A percentile compares a stretch with the other conserved stretches of the same genome.
These are phyloP conservation scores for Colletotrichum chrysophilum DNA, from an alignment of 2,329 filamentous ascomycete genomes.

Conservation along the genomic window DNA sequence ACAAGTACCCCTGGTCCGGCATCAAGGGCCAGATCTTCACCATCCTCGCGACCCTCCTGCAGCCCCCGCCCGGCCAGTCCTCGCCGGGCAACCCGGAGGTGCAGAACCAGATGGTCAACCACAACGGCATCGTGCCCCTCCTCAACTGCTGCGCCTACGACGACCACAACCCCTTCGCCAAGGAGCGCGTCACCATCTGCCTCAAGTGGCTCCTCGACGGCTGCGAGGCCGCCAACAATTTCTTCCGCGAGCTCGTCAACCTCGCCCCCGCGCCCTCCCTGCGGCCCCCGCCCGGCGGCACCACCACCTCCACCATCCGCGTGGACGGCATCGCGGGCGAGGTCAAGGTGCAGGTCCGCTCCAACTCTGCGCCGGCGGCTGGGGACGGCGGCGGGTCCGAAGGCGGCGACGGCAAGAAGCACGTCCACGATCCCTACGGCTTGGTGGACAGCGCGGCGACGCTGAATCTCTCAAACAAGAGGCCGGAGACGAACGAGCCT, in stretches of 20 bases:
- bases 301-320: constrained; percentile 48
- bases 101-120: constrained; percentile 84
- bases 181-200: constrained; percentile 87
- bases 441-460: constrained; percentile 49
- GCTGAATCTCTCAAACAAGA: constrained; percentile 36
- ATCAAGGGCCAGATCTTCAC: constrained; percentile 93
- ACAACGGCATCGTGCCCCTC: constrained; percentile 86
- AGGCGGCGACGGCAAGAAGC: constrained; percentile 12
- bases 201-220: constrained; percentile 84
- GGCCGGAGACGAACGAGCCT: constrained; percentile 28
- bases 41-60: constrained; percentile 86
- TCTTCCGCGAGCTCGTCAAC: constrained; percentile 68
- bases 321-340: constrained; percentile 63
- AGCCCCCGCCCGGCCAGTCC: constrained; percentile 71
- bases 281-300: constrained; percentile 36
- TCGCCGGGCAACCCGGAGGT: constrained; percentile 74
- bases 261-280: constrained; percentile 44
- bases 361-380: constrained; percentile 16
- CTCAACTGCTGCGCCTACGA: constrained; percentile 91
- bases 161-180: constrained; percentile 91
- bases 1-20: constrained; percentile 71
- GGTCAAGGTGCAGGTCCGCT: constrained; percentile 58
- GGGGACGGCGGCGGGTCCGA: constrained; percentile 11
- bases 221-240: constrained; percentile 74
- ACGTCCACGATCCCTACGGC: constrained; percentile 33